A percentile compares a stretch with the other conserved stretches of the same genome.
Conservation (phyloP, 305 asterid genomes). For the Andrographis paniculata region DNA sequence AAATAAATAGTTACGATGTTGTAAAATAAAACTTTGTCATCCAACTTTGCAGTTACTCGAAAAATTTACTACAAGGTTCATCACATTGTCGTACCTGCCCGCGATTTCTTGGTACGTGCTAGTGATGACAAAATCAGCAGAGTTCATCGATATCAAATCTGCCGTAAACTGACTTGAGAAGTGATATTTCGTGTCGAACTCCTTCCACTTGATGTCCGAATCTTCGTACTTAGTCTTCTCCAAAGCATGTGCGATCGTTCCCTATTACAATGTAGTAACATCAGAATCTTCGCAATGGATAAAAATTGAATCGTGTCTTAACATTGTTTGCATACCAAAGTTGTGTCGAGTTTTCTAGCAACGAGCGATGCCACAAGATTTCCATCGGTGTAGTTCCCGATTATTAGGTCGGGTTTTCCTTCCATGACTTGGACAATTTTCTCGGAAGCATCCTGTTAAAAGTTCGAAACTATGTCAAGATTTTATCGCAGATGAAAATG, state of each 20-base stretch:
- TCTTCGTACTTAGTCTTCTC: slow-evolving; percentile 97
- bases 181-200: slow-evolving; percentile 67
- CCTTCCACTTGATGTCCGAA: slow-evolving; percentile 83
- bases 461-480: not conserved
- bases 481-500: not conserved
- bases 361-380: slow-evolving; percentile 83
- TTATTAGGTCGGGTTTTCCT: slow-evolving; percentile 83
- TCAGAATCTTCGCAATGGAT: no score
- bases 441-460: slow-evolving; percentile 49
- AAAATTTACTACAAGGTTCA: no score
- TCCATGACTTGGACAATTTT: slow-evolving; percentile 74
- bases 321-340: slow-evolving; percentile 45
- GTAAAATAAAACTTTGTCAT: no score
- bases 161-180: slow-evolving; percentile 94
- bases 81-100: slow-evolving; percentile 54
- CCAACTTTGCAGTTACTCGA: no score
- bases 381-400: slow-evolving; percentile 90
- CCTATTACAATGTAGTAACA: no score
- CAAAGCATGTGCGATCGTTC: slow-evolving; percentile 91
- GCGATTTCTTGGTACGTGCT: slow-evolving; percentile 97
- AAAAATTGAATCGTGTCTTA: not conserved
- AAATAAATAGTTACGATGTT: slow-evolving; percentile 6
- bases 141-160: slow-evolving; percentile 80
- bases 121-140: slow-evolving; percentile 82
- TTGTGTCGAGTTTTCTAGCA: slow-evolving; percentile 84